Base-by-base conservation (phyloP, 257 asterid genomes). In the Handroanthus guayacan region DNA sequence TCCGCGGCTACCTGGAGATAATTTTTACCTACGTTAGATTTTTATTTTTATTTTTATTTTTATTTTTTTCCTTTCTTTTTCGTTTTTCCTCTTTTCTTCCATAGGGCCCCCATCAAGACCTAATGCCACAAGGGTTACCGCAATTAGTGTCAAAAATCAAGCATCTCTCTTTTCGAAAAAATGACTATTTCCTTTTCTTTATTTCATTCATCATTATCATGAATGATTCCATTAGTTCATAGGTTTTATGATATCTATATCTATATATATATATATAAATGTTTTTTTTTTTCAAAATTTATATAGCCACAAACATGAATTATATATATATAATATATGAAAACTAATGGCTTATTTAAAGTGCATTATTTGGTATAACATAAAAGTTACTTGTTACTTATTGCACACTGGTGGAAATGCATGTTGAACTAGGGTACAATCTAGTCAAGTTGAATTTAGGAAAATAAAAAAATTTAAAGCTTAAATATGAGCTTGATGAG, bases 91-190 rank as follows among this genome's bases (percentile, higher is more conserved):
- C 31, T 52, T 55, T 58, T 56, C 38, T 52, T 25, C 13, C 2
- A 72, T 34, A 64, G 62, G 36, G 69, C 51, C 16, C 55, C 41
- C 45, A 38, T 39, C 52, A 48, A 65, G 77, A 39, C n/a, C 44
- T 52, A 74, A 78, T 73, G 71, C 41, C 79, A 70, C 71, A 37
- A 72, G 47, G n/a, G 13, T 54, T 60, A 84, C 73, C 80, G 78
- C 63, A 76, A 78, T 77, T 84, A 82, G 62, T 45, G 76, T 68
- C 51, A 72, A 67, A 77, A 65, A 25, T 76, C 65, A 20, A 56
- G 81, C 69, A 71, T 81, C 78, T 76, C 45, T 8, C 71, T 71
- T 76, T 58, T 48, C 14, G 17, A 60, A 39, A 39, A 76, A 60
- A 13, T 10, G 17, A 56, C 9, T 62, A 47, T 62, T 5, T 3